These are phyloP conservation scores for Xylaria sp. DNA, from an alignment of 2,329 filamentous ascomycete species.

Conservation along the genomic window DNA sequence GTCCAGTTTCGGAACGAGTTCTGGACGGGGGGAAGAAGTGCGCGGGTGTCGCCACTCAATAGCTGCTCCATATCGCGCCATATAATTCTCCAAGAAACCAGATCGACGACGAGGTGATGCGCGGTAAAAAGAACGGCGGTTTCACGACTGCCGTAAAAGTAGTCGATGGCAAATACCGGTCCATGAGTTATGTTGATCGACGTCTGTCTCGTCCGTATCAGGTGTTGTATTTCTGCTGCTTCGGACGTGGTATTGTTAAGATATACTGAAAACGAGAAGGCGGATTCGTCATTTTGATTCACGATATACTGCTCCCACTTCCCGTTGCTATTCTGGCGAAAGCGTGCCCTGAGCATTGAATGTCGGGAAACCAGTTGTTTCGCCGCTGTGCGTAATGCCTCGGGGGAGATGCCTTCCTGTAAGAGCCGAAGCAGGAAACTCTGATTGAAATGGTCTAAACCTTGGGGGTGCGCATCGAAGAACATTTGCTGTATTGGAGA, in stretches of 20 bases:
- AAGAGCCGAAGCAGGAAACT: constrained; percentile 13
- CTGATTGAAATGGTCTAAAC: constrained; percentile 11
- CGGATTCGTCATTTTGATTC: constrained; percentile 4
- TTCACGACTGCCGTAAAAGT: constrained; percentile 9
- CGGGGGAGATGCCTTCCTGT: constrained; percentile 8
- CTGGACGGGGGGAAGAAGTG: constrained; percentile 5
- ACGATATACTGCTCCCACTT: constrained; percentile 10
- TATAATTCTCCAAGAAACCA: constrained; percentile 20
- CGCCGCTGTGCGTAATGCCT: not conserved
- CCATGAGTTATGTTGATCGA: not conserved
- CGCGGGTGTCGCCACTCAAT: constrained; percentile 3
- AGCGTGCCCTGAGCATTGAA: constrained; percentile 19
- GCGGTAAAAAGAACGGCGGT: constrained; percentile 3
- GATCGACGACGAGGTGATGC: constrained; percentile 16
- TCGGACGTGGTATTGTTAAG: constrained; percentile 2
- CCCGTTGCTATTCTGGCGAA: constrained; percentile 1
- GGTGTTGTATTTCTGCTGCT: constrained; percentile 6
- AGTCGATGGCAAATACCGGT: constrained; percentile 13
- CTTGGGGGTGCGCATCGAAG: constrained; percentile 3
- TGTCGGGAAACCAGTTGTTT: constrained; percentile 3
- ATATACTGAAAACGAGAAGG: constrained; percentile 12
- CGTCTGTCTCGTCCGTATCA: constrained; percentile 5
- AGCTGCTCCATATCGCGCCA: constrained; percentile 9
- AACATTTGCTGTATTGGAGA: constrained; percentile 18
- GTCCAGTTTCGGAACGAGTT: constrained; percentile 9